Evolutionary conservation across 495 filamentous ascomycete genomes (phyloP).

Genomic region (Penicillium paradoxum): DNA sequence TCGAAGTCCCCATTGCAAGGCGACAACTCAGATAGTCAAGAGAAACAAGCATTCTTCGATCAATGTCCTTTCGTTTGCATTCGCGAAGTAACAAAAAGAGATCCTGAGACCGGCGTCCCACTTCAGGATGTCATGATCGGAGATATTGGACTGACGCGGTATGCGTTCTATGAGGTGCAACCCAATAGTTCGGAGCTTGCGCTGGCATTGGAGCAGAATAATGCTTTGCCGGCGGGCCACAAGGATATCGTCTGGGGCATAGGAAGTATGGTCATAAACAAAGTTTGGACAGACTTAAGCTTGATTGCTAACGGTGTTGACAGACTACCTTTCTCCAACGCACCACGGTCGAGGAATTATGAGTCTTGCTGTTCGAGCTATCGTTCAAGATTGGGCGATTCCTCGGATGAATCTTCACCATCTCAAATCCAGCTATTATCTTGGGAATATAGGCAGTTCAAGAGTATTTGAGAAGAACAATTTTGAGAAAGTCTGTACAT

Average conservation of each 20-base stretch:
- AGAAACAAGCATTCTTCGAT: constrained; percentile 5
- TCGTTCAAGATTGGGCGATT: constrained; percentile 24
- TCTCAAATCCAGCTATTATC: constrained; percentile 15
- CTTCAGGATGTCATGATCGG: constrained; percentile 19
- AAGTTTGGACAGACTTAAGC: background rate
- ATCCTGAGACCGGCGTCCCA: constrained; percentile 3
- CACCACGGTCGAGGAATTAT: constrained; percentile 29
- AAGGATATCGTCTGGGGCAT: constrained; percentile 20
- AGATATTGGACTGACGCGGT: constrained; percentile 16
- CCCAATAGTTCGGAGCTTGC: constrained; percentile 11
- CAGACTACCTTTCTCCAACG: constrained; percentile 21
- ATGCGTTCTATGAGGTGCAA: constrained; percentile 22
- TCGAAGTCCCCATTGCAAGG: background rate
- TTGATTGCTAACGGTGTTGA: background rate
- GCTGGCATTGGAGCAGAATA: constrained; percentile 15
- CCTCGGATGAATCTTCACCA: constrained; percentile 23
- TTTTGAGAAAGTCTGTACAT: constrained; percentile 10
- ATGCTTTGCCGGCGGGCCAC: constrained; percentile 15
- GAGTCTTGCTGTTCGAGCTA: constrained; percentile 12
- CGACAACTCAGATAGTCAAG: background rate
- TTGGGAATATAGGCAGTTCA: constrained; percentile 22
- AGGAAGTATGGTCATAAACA: constrained; percentile 11
- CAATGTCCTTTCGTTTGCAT: constrained; percentile 25
- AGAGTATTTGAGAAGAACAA: constrained; percentile 24
- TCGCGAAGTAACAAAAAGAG: constrained; percentile 13